Conservation (phyloP, 1,139 yeast species). For the Yamadazyma atmosphaerica region DNA sequence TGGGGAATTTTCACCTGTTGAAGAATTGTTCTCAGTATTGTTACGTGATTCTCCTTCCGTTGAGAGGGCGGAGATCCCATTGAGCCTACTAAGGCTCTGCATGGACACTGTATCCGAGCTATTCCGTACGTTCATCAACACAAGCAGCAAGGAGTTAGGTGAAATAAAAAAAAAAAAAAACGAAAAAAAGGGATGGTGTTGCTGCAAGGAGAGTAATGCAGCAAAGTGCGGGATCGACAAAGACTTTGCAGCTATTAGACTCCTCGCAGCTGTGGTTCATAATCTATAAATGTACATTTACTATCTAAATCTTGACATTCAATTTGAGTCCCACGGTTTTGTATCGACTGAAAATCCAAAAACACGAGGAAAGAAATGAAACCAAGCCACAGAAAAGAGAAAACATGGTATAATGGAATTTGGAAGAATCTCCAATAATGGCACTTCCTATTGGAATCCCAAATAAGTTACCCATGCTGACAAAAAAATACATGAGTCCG, state of each 20-base stretch:
- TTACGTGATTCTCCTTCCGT: background rate
- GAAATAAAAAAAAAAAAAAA: too few relatives aligned
- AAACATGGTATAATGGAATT: slow-evolving; percentile 32
- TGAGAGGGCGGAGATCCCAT: background rate
- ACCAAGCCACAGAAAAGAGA: slow-evolving; percentile 36
- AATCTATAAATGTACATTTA: too few relatives aligned
- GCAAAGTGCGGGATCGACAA: too few relatives aligned
- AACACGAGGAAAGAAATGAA: slow-evolving; percentile 26
- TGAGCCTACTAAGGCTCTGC: background rate
- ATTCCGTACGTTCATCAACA: background rate
- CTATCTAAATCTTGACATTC: slow-evolving; percentile 27
- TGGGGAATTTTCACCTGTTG: background rate
- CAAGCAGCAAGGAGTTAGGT: background rate
- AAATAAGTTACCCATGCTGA: slow-evolving; percentile 41
- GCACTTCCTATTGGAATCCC: slow-evolving; percentile 48
- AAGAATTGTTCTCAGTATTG: background rate
- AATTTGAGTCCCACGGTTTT: slow-evolving; percentile 33
- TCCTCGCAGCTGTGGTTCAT: too few relatives aligned
- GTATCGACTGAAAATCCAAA: slow-evolving; percentile 36
- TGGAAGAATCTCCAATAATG: slow-evolving; percentile 36
- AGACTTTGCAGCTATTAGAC: too few relatives aligned
- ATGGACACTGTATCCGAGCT: background rate
- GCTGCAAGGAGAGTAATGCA: background rate
- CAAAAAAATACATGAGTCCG: slow-evolving; percentile 39
- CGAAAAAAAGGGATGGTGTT: background rate